Percentiles rank a stretch among this genome's conserved stretches.
These are phyloP conservation scores for Hypoxylon sp. DNA, from an alignment of 2,329 filamentous ascomycete species.

Conservation along the genomic window DNA sequence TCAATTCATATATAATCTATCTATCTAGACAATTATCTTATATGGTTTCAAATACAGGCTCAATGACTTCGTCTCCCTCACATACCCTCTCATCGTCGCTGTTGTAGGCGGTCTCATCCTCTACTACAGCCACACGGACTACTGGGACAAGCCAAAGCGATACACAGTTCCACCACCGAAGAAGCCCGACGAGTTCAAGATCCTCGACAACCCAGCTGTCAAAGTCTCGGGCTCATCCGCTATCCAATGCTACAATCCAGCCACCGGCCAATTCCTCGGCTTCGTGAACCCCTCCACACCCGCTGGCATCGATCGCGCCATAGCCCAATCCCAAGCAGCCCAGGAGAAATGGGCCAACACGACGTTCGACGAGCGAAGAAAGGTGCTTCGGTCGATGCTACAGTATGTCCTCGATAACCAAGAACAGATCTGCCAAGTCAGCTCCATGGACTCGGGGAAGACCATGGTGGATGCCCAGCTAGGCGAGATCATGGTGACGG, in stretches of 20 bases:
- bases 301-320: conserved; percentile 79
- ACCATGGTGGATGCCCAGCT: conserved; percentile 94
- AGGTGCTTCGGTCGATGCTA: conserved; percentile 82
- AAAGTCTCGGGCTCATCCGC: conserved; percentile 71
- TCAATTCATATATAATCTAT: too few species aligned
- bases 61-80: conserved; percentile 31
- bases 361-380: conserved; percentile 77
- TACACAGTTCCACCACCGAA: conserved; percentile 72
- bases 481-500: conserved; percentile 93
- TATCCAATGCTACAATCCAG: conserved; percentile 88
- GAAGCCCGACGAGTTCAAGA: conserved; percentile 63
- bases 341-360: conserved; percentile 82
- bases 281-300: conserved; percentile 78
- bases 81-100: conserved; percentile 32
- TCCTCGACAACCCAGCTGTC: conserved; percentile 67
- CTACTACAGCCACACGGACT: conserved; percentile 36
- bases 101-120: conserved; percentile 38
- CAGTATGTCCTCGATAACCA: conserved; percentile 89
- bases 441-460: conserved; percentile 93
- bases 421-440: conserved; percentile 82
- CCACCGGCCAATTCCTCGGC: conserved; percentile 85
- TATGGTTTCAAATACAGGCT: conserved; percentile 28
- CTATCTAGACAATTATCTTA: neutral
- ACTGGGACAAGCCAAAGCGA: conserved; percentile 54
- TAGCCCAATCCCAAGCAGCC: conserved; percentile 76